phyloP scores from a whole-genome alignment of 1,284 basidiomycete species.

The Xanthoconium separans region DNA sequence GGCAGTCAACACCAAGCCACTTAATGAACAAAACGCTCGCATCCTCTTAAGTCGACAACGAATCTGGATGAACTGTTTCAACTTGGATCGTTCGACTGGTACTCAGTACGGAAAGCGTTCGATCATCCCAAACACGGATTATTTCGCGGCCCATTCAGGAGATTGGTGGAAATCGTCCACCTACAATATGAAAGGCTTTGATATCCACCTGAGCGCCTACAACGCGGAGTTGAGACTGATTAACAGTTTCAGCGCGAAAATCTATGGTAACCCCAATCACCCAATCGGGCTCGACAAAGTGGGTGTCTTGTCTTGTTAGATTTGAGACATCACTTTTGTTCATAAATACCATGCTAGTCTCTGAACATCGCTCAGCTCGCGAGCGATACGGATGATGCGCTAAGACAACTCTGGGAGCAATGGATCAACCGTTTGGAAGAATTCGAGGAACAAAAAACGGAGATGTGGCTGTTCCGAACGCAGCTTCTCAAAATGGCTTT shows the following conservation, averaged over 20 bases:
- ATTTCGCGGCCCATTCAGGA: constrained; percentile 69
- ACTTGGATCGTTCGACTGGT: constrained; percentile 77
- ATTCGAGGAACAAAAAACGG: constrained; percentile 48
- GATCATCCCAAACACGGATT: constrained; percentile 73
- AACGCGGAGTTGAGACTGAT: constrained; percentile 69
- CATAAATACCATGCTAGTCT: constrained; percentile 33
- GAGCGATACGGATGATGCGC: constrained; percentile 61
- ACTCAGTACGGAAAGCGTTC: constrained; percentile 83
- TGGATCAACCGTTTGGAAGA: constrained; percentile 56
- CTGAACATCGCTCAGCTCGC: constrained; percentile 65
- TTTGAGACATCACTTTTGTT: constrained; percentile 1
- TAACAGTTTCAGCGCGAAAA: constrained; percentile 55
- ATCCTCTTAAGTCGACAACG: constrained; percentile 86
- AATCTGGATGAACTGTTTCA: constrained; percentile 86
- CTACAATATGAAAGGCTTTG: constrained; percentile 68
- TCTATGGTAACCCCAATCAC: constrained; percentile 72
- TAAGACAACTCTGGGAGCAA: constrained; percentile 49
- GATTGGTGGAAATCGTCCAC: constrained; percentile 72
- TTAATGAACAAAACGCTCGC: constrained; percentile 72
- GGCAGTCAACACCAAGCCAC: constrained; percentile 64
- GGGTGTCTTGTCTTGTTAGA: background rate
- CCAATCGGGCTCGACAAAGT: constrained; percentile 74
- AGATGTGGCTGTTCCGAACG: constrained; percentile 58
- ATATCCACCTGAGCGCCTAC: constrained; percentile 74
- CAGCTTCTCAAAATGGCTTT: constrained; percentile 63